Conservation (phyloP, 352 stramenopile species). For the Globisporangium sylvaticum region DNA sequence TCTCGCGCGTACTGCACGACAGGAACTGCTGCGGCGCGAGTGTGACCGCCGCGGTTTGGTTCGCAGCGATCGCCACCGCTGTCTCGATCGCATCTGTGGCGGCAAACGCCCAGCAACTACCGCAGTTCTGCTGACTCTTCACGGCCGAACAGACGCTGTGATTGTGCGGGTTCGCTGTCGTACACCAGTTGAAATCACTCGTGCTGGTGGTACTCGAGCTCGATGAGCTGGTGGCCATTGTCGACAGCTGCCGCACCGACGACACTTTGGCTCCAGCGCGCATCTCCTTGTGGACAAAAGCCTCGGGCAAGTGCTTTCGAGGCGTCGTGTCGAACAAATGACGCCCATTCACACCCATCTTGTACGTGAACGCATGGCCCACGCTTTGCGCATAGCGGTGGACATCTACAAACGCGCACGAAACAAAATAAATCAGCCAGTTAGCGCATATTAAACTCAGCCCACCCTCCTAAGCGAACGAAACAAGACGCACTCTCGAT, state of each 20-base stretch:
- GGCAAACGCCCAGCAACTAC: conserved; percentile 80
- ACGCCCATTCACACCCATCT: conserved; percentile 60
- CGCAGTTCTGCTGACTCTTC: conserved; percentile 82
- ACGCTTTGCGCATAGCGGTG: conserved; percentile 49
- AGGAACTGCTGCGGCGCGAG: conserved; percentile 80
- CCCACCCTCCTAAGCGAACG: not conserved
- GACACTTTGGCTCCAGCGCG: conserved; percentile 15
- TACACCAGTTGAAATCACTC: conserved; percentile 69
- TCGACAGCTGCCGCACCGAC: conserved; percentile 22
- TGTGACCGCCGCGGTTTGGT: conserved; percentile 50
- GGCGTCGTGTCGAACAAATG: conserved; percentile 43
- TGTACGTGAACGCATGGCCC: conserved; percentile 58
- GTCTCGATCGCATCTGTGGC: conserved; percentile 77
- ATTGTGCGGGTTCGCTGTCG: conserved; percentile 51
- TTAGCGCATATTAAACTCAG: not conserved
- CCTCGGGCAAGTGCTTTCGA: conserved; percentile 43
- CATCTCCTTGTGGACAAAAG: conserved; percentile 60
- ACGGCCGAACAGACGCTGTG: conserved; percentile 66
- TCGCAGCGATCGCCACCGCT: conserved; percentile 60
- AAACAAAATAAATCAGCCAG: not conserved
- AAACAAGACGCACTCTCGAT: conserved; percentile 45
- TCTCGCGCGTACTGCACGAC: conserved; percentile 58
- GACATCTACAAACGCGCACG: conserved; percentile 42
- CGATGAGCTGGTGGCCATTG: conserved; percentile 21
- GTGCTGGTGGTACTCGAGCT: conserved; percentile 18